Evolutionary conservation across 2,329 filamentous ascomycete species (phyloP).

Genomic region (Leptographium radiaticola): DNA sequence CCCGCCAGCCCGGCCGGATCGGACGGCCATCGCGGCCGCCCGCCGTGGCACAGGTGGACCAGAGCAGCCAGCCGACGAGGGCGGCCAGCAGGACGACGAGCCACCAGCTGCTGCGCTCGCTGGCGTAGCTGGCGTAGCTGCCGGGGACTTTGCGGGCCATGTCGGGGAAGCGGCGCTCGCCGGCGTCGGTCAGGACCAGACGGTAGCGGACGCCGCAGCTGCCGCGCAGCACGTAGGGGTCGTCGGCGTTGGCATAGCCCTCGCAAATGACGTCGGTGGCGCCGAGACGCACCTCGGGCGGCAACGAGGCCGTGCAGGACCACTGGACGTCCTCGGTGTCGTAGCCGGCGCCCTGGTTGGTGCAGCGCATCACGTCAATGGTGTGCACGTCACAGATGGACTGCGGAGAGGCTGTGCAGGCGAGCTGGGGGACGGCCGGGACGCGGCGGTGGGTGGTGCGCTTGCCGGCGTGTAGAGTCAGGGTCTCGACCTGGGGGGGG

Average conservation of each 20-base stretch:
- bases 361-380: slow-evolving; percentile 77
- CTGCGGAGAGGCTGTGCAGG: slow-evolving; percentile 53
- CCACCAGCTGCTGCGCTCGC: slow-evolving; percentile 13
- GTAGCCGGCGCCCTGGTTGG: slow-evolving; percentile 73
- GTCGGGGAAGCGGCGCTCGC: slow-evolving; percentile 56
- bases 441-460: slow-evolving; percentile 67
- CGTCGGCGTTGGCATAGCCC: slow-evolving; percentile 64
- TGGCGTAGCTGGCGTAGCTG: slow-evolving; percentile 20
- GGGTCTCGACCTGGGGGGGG: slow-evolving; percentile 53
- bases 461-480: slow-evolving; percentile 58
- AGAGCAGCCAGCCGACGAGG: slow-evolving; percentile 49
- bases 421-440: slow-evolving; percentile 62
- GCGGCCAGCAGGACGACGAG: slow-evolving; percentile 36
- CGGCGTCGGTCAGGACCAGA: slow-evolving; percentile 62
- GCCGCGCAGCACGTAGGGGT: slow-evolving; percentile 78
- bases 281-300: slow-evolving; percentile 56
- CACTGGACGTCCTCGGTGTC: slow-evolving; percentile 73
- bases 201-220: slow-evolving; percentile 89
- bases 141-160: slow-evolving; percentile 19
- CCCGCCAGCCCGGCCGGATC: slow-evolving; percentile 21
- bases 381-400: slow-evolving; percentile 55
- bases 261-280: slow-evolving; percentile 87
- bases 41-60: slow-evolving; percentile 30
- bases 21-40: slow-evolving; percentile 9
- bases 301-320: slow-evolving; percentile 60